phyloP scores from a whole-genome alignment of 331 rosid genomes.

The Quercus tomentella region DNA sequence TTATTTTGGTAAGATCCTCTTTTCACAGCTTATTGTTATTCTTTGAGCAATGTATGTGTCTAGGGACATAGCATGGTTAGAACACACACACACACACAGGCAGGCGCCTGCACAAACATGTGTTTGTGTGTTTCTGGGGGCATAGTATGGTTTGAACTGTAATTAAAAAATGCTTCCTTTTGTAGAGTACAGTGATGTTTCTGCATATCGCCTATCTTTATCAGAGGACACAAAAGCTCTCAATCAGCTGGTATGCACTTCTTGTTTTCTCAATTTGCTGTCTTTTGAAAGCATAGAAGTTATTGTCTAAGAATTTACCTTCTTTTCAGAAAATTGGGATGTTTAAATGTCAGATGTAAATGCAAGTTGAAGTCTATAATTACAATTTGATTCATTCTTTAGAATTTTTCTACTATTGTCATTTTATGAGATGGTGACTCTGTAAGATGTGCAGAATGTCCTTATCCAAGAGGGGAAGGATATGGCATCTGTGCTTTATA shows the following conservation, averaged over 20 bases:
- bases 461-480: conserved; percentile 93
- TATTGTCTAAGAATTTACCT: not conserved
- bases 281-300: not conserved
- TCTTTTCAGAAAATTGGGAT: not conserved
- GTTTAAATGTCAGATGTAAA: not conserved
- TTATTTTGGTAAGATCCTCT: not conserved
- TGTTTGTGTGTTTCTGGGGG: not conserved
- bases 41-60: not conserved
- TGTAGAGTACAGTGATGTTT: conserved; percentile 88
- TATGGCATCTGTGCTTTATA: conserved; percentile 91
- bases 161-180: conserved; percentile 5
- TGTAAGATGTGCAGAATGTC: conserved; percentile 52
- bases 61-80: too few relatives aligned
- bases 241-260: conserved; percentile 76
- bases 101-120: not conserved
- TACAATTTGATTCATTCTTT: not conserved
- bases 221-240: conserved; percentile 98
- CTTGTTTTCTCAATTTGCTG: not conserved
- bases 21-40: not conserved
- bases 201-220: conserved; percentile 87
- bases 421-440: not conserved
- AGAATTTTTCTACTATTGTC: not conserved
- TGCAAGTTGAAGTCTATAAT: not conserved
- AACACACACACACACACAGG: not conserved
- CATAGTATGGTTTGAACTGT: not conserved